Conservation (phyloP, 2,329 filamentous ascomycete species). For the Hysterium pulicare region DNA sequence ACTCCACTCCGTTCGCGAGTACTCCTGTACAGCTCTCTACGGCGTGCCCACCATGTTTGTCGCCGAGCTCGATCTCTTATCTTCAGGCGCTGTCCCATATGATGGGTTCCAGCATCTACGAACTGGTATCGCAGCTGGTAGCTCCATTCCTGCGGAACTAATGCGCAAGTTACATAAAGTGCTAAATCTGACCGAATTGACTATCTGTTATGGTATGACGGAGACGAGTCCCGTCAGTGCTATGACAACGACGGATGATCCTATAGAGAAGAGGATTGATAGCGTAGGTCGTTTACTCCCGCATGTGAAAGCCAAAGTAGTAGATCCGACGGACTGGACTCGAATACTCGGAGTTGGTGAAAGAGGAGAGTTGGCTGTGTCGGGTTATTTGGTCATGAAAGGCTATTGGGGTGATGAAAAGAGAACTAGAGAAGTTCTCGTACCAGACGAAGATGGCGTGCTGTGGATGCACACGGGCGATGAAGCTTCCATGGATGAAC, state of each 20-base stretch:
- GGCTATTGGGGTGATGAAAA: constrained; percentile 78
- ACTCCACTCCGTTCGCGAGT: constrained; percentile 61
- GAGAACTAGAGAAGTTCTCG: constrained; percentile 66
- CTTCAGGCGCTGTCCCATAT: constrained; percentile 42
- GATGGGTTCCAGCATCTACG: constrained; percentile 62
- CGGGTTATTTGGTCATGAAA: constrained; percentile 86
- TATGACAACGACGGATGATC: constrained; percentile 79
- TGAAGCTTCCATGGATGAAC: constrained; percentile 77
- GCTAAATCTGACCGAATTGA: constrained; percentile 76
- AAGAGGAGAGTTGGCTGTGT: constrained; percentile 76
- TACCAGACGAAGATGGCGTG: constrained; percentile 53
- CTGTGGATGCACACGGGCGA: constrained; percentile 92
- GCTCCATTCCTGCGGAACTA: constrained; percentile 75
- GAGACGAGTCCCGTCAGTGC: constrained; percentile 72
- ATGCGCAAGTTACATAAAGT: constrained; percentile 72
- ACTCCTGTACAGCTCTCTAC: constrained; percentile 68
- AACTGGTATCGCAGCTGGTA: constrained; percentile 91
- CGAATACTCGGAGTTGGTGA: constrained; percentile 61
- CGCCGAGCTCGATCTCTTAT: constrained; percentile 77
- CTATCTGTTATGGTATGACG: constrained; percentile 96
- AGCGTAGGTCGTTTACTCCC: constrained; percentile 80
- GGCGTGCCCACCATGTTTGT: constrained; percentile 94
- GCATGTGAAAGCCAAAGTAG: constrained; percentile 75
- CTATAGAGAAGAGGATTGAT: constrained; percentile 67
- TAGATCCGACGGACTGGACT: constrained; percentile 62